Conservation (phyloP, 352 stramenopile species). For the Aphanomyces stellatus region DNA sequence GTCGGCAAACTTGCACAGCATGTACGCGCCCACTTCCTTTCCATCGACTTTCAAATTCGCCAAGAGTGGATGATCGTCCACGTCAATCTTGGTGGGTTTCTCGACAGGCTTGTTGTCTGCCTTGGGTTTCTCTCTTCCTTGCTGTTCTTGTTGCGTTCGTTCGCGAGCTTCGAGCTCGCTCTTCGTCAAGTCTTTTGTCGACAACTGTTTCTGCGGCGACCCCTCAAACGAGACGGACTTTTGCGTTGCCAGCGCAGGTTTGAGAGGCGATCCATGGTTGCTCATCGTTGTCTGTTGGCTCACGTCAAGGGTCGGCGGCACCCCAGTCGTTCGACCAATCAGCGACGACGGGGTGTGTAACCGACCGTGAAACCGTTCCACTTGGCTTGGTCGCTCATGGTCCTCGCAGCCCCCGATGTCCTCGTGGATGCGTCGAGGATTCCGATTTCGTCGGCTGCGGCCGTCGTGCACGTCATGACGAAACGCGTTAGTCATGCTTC, state of each 20-base stretch:
- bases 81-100: conserved; percentile 2
- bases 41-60: conserved; percentile 55
- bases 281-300: neutral
- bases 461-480: neutral
- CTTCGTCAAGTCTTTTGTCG: conserved; percentile 1
- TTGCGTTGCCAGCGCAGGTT: neutral
- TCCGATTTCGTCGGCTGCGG: neutral
- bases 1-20: conserved; percentile 79
- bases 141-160: neutral
- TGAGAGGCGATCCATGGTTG: neutral
- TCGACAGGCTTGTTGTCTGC: neutral
- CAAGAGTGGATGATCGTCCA: conserved; percentile 8
- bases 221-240: neutral
- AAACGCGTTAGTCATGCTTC: neutral
- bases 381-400: too few relatives aligned
- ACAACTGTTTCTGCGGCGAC: too few relatives aligned
- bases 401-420: neutral
- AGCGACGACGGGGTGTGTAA: neutral
- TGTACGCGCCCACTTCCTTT: conserved; percentile 66
- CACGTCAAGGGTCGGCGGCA: neutral
- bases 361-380: neutral
- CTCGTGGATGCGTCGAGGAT: neutral
- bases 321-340: neutral
- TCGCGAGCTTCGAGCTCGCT: neutral
- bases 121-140: neutral